Evolutionary conservation across 2,329 filamentous ascomycete species (phyloP).

Genomic region (Fusarium guadeloupense): DNA sequence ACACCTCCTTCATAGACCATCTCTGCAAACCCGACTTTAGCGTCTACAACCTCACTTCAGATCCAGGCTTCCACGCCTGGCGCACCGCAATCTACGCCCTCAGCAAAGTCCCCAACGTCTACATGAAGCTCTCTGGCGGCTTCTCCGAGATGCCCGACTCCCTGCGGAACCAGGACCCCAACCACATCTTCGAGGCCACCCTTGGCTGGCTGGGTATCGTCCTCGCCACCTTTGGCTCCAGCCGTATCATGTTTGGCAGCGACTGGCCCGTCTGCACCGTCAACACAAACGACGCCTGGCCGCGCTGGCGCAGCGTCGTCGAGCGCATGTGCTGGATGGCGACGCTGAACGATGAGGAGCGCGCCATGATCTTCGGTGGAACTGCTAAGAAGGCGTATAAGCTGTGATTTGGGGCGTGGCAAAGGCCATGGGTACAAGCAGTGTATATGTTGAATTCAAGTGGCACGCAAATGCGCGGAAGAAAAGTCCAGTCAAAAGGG

Average conservation of each 20-base stretch:
- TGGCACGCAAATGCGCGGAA: background rate
- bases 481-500: background rate
- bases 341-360: slow-evolving; percentile 67
- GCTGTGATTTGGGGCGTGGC: slow-evolving; percentile 46
- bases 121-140: slow-evolving; percentile 90
- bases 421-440: background rate
- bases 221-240: slow-evolving; percentile 75
- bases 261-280: slow-evolving; percentile 94
- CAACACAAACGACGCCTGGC: slow-evolving; percentile 70
- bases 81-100: slow-evolving; percentile 73
- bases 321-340: slow-evolving; percentile 72
- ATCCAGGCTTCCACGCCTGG: slow-evolving; percentile 74
- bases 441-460: background rate
- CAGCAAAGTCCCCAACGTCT: slow-evolving; percentile 71
- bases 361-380: slow-evolving; percentile 74
- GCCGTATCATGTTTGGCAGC: slow-evolving; percentile 86
- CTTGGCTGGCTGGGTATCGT: slow-evolving; percentile 77
- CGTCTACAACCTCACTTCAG: slow-evolving; percentile 64
- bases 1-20: slow-evolving; percentile 70
- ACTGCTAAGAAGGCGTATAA: slow-evolving; percentile 78
- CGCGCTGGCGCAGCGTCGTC: slow-evolving; percentile 77
- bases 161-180: slow-evolving; percentile 58
- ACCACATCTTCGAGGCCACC: slow-evolving; percentile 70
- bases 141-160: slow-evolving; percentile 79
- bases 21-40: slow-evolving; percentile 86